Evolutionary conservation across 2,329 filamentous ascomycete species (phyloP), one percentile per base, ranked within the genome.

Genomic region (Fusarium transvaalense): DNA sequence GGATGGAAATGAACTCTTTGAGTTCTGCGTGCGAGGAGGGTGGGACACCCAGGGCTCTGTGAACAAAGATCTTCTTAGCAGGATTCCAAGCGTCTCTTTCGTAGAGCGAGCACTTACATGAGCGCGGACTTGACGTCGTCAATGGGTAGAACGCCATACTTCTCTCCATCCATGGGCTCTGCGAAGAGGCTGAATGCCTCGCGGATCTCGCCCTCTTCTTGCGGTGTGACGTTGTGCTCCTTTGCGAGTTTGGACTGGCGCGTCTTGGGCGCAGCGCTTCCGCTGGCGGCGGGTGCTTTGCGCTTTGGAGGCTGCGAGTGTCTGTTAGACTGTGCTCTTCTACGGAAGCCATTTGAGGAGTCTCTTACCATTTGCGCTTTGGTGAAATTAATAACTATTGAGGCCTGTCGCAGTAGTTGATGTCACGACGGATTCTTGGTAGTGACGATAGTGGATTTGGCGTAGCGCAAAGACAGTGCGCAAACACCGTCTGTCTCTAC

Each of bases 181-280:
- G 89, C 83, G 78, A 98, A 99, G 10, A 98, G 86, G 23, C 87
- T 85, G 79, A 96, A 98, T 15, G 94, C 94, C 79, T 97, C 94
- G 74, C 89, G 90, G 76, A 99, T 97, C 81, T 97, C 94, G 71
- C 87, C 86, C 81, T 98, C 95, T 80, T 97, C 91, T 68, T 91
- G 88, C 39, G 90, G 91, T 15, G 89, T 91, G 76, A 98, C 89
- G 78, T 94, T 91, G 85, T 97, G 90, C 76, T 97, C 93, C 81
- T 94, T 95, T 31, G 95, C 95, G 73, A 97, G 92, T 79, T 94
- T 97, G 61, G 94, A 97, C 75, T 89, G 89, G 66, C 92, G 91
- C 52, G 75, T 67, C 76, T 76, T 82, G 56, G 77, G 71, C 51
- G 76, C 71, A 23, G 76, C 56, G 31, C 76, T 59, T 53, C 64